Conservation (phyloP, 306 rosid genomes). For the Malus orientalis region DNA sequence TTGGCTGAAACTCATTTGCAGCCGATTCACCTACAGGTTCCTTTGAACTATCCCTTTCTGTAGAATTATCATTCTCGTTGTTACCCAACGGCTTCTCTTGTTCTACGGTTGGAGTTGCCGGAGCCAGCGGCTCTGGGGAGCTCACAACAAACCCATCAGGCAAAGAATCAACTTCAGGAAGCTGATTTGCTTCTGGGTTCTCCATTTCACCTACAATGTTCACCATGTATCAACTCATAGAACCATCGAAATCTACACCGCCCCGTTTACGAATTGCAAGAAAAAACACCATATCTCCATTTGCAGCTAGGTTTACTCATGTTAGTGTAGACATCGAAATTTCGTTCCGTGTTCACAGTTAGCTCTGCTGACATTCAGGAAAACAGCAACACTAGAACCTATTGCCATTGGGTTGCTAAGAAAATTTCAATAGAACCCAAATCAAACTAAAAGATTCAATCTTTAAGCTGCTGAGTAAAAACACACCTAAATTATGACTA, state of each 20-base stretch:
- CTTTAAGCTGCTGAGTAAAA: neutral
- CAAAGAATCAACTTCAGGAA: constrained; percentile 84
- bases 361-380: neutral
- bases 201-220: constrained; percentile 54
- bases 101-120: constrained; percentile 53
- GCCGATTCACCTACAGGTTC: constrained; percentile 21
- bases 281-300: neutral
- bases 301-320: neutral
- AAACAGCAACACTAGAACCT: neutral
- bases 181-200: constrained; percentile 73
- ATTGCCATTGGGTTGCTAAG: neutral
- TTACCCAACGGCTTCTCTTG: constrained; percentile 43
- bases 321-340: too few species aligned
- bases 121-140: constrained; percentile 51
- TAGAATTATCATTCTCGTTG: constrained; percentile 27
- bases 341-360: too few species aligned
- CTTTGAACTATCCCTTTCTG: constrained; percentile 30
- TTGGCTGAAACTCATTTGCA: constrained; percentile 35
- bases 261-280: neutral
- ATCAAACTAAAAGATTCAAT: neutral
- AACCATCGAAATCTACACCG: constrained; percentile 15
- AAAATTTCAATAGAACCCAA: neutral
- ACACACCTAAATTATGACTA: neutral
- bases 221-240: constrained; percentile 9
- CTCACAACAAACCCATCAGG: constrained; percentile 92